Conservation (phyloP, 371 early-diverging fungal genomes). For the Neoconidiobolus thromboides region DNA sequence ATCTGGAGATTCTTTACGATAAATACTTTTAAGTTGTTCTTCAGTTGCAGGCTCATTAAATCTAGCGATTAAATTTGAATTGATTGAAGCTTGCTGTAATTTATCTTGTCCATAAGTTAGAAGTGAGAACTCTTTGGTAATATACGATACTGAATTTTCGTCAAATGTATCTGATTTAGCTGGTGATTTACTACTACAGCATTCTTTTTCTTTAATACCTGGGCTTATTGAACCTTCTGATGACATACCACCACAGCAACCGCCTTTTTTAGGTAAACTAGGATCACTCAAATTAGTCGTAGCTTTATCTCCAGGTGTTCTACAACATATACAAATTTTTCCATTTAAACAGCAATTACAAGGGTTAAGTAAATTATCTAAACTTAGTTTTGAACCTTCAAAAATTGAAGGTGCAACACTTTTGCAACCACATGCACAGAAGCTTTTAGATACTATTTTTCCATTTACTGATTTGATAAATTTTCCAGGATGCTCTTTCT, state of each 20-base stretch:
- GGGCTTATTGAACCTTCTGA: background rate
- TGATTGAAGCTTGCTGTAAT: too few species aligned
- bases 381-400: background rate
- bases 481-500: background rate
- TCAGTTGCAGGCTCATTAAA: too few species aligned
- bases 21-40: background rate
- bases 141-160: background rate
- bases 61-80: too few species aligned
- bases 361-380: constrained; percentile 3
- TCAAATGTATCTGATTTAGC: background rate
- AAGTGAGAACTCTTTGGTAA: background rate
- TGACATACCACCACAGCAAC: background rate
- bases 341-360: constrained; percentile 4
- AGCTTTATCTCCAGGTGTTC: background rate
- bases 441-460: background rate
- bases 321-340: background rate
- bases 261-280: background rate
- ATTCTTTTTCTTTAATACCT: too few species aligned
- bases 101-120: too few species aligned
- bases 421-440: constrained; percentile 3
- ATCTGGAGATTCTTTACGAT: background rate
- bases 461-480: too few species aligned
- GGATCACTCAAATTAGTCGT: background rate
- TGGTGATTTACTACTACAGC: background rate
- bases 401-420: background rate